Evolutionary conservation across 495 filamentous ascomycete genomes (phyloP).

Genomic region (Hypoxylon subgilvum): DNA sequence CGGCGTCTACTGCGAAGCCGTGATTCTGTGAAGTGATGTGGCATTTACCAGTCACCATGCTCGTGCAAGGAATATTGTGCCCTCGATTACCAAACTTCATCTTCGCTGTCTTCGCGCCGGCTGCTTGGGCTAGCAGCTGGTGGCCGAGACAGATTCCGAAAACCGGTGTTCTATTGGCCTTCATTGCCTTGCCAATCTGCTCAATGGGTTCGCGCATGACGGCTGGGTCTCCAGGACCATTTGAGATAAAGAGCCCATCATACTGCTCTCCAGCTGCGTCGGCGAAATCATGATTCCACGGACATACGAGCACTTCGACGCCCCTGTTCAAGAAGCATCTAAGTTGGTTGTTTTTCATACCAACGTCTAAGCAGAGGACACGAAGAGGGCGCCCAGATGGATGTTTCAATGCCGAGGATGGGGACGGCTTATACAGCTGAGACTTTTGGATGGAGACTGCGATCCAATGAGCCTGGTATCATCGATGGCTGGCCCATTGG

Average conservation of each 20-base stretch:
- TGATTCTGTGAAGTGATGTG: constrained; percentile 99
- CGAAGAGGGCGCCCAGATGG: constrained; percentile 84
- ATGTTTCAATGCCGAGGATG: constrained; percentile 70
- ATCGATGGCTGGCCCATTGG: constrained; percentile 6
- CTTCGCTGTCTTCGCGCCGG: constrained; percentile 85
- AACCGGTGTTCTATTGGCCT: constrained; percentile 79
- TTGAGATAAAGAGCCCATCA: constrained; percentile 96
- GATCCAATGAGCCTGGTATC: constrained; percentile 40
- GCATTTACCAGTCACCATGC: constrained; percentile 89
- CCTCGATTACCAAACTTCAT: constrained; percentile 99
- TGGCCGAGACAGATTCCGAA: constrained; percentile 98
- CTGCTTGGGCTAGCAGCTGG: constrained; percentile 88
- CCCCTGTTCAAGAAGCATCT: constrained; percentile 88
- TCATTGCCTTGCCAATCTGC: constrained; percentile 73
- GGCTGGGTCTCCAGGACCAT: constrained; percentile 94
- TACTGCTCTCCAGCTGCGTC: constrained; percentile 76
- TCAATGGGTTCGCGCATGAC: constrained; percentile 76
- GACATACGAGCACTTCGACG: constrained; percentile 92
- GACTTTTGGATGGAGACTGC: constrained; percentile 85
- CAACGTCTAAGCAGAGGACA: constrained; percentile 91
- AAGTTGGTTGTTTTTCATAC: constrained; percentile 96
- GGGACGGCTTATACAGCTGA: constrained; percentile 76
- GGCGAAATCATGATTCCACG: constrained; percentile 93
- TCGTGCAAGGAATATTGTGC: constrained; percentile 98
- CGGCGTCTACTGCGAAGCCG: constrained; percentile 87